Base-by-base conservation (phyloP, 2,329 filamentous ascomycete species). In the Pezicula neosporulosa region DNA sequence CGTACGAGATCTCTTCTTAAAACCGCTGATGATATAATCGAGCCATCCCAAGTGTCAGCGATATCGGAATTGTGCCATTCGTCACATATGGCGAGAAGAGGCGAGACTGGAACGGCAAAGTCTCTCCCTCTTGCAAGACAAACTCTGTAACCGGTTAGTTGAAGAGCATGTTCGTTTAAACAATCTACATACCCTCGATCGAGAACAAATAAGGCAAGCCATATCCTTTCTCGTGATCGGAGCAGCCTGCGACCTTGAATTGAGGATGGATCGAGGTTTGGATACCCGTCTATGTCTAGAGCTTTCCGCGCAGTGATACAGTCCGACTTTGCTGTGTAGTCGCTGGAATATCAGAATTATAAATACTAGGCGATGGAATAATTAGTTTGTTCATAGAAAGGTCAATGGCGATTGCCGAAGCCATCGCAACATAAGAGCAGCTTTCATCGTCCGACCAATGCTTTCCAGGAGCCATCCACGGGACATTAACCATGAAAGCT, bases 401-500 rank as follows among this genome's bases (percentile, higher is more conserved):
- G 59, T 90, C 86, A 33, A 89, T 71, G 0, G 86, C 85, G 54
- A 89, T 82, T 1, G 83, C 85, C 9, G 86, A 72, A 1, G 86
- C 86, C 70, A 86, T 83, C 2, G 85, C 81, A 49, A 90, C 81
- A 58, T 87, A 89, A 39, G 81, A 78, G 52, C 85, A 88, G 0
- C 86, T 88, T 60, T 89, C 86, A 54, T 90, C 86, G 56, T 89
- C 86, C 9, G 83, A 83, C 65, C 82, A 85, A 60, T 86, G 82
- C 52, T 79, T 71, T 2, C 83, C 83, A 1, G 83, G 83, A 28
- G 81, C 81, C 78, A 89, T 88, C 86, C 86, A 90, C 0, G 86
- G 86, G 6, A 90, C 79, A 54, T 89, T 89, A 30, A 88, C 78
- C 81, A 90, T 86, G 62, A 89, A 89, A 0, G 83, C 86, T 1